Percentiles rank a stretch among this genome's conserved stretches.
phyloP scores from a whole-genome alignment of 2,329 filamentous ascomycete species.

The Aspergillus chevalieri region DNA sequence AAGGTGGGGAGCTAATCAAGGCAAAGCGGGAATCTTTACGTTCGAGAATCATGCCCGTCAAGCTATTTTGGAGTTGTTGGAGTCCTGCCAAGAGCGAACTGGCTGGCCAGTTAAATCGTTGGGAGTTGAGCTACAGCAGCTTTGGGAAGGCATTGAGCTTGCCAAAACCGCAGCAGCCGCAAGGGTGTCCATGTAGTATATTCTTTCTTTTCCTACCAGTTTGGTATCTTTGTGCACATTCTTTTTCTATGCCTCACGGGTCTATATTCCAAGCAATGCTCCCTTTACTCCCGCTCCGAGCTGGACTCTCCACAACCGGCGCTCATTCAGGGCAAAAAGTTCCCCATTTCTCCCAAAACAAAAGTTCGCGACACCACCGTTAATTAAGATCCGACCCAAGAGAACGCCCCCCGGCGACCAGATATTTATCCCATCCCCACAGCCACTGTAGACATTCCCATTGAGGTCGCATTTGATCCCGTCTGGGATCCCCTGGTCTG shows the following conservation, averaged over 20 bases:
- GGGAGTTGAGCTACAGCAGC: constrained; percentile 13
- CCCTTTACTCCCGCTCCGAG: too few species aligned
- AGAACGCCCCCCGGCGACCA: constrained; percentile 47
- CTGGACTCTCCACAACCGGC: too few species aligned
- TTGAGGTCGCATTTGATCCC: constrained; percentile 46
- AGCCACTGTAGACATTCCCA: constrained; percentile 53
- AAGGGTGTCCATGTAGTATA: too few species aligned
- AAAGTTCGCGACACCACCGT: constrained; percentile 45
- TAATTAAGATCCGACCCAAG: constrained; percentile 54
- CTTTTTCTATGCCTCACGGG: too few species aligned
- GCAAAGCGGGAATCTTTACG: constrained; percentile 10
- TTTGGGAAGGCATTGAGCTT: constrained; percentile 7
- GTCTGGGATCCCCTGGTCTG: constrained; percentile 42
- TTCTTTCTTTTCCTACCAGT: too few species aligned
- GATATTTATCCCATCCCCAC: constrained; percentile 51
- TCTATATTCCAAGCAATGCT: too few species aligned
- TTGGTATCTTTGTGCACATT: too few species aligned
- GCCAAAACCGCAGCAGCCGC: too few species aligned
- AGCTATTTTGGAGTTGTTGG: constrained; percentile 12
- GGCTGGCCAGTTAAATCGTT: constrained; percentile 17
- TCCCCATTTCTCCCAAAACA: constrained; percentile 39
- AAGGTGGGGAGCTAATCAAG: background rate
- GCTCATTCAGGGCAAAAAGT: too few species aligned
- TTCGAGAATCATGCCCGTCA: constrained; percentile 7
- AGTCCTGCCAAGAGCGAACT: constrained; percentile 11